Evolutionary conservation across 805 yeast genomes (phyloP).

Genomic region (Hanseniaspora hatyaiensis): DNA sequence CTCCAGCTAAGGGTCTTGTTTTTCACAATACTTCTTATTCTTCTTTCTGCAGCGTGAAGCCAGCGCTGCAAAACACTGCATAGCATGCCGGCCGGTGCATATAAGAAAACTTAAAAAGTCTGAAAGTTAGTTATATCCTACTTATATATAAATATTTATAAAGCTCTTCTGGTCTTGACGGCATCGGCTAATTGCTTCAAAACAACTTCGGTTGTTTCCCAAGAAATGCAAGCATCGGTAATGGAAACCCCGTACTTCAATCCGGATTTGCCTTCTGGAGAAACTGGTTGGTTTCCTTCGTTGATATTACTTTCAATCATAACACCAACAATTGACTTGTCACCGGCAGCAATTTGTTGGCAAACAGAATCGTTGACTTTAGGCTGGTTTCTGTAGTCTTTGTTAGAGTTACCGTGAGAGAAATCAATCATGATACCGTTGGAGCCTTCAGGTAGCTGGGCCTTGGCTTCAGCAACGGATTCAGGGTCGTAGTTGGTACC

Average conservation of each 20-base stretch:
- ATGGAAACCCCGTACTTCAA: slow-evolving; percentile 88
- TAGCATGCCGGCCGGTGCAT: no score
- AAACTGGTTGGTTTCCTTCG: slow-evolving; percentile 83
- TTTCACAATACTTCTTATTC: no score
- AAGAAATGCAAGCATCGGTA: slow-evolving; percentile 94
- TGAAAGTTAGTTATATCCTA: no score
- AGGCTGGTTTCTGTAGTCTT: slow-evolving; percentile 92
- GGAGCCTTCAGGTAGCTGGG: slow-evolving; percentile 31
- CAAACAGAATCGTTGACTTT: slow-evolving; percentile 75
- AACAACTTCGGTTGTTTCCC: slow-evolving; percentile 72
- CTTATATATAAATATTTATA: background rate
- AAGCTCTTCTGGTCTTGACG: slow-evolving; percentile 60
- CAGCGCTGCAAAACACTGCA: no score
- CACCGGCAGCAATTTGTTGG: slow-evolving; percentile 72
- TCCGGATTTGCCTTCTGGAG: slow-evolving; percentile 57
- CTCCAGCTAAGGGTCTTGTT: no score
- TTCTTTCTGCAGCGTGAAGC: no score
- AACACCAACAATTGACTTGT: slow-evolving; percentile 70
- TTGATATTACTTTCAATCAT: slow-evolving; percentile 90
- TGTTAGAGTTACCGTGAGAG: slow-evolving; percentile 93
- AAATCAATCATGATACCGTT: slow-evolving; percentile 83
- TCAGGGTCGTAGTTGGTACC: slow-evolving; percentile 83
- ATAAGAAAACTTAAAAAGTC: no score
- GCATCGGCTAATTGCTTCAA: slow-evolving; percentile 64
- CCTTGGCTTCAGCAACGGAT: slow-evolving; percentile 33